Evolutionary conservation across 1,139 yeast species (phyloP).

Genomic region (Debaryomycetaceae sp.): DNA sequence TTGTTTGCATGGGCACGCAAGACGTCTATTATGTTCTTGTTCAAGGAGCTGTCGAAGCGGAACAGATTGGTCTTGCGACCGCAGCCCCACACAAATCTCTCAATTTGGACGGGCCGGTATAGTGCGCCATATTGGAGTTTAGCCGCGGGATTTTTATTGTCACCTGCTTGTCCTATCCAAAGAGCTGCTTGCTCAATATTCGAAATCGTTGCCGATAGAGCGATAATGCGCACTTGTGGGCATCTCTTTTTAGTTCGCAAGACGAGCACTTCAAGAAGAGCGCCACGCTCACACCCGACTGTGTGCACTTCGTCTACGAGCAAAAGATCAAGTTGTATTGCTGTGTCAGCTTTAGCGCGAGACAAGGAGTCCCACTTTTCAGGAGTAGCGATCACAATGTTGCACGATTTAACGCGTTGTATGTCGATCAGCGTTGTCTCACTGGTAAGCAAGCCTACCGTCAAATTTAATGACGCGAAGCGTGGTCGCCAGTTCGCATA

Average conservation of each 20-base stretch:
- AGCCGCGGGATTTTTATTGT: constrained; percentile 8
- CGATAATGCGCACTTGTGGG: constrained; percentile 30
- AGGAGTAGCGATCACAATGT: constrained; percentile 43
- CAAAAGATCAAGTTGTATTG: constrained; percentile 29
- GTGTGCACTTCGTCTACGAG: constrained; percentile 43
- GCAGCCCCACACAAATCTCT: constrained; percentile 32
- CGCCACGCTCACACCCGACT: constrained; percentile 37
- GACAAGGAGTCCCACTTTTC: constrained; percentile 50
- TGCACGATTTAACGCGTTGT: constrained; percentile 28
- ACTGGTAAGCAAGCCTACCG: constrained; percentile 39
- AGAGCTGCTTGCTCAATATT: constrained; percentile 37
- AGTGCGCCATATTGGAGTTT: constrained; percentile 28
- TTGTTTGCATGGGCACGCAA: constrained; percentile 16
- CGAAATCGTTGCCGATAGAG: constrained; percentile 45
- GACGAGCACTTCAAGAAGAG: constrained; percentile 40
- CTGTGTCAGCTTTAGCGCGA: constrained; percentile 28
- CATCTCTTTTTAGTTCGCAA: constrained; percentile 40
- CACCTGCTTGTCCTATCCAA: constrained; percentile 30
- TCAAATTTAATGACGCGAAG: constrained; percentile 20
- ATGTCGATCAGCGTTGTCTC: constrained; percentile 14
- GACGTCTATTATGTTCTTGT: constrained; percentile 21
- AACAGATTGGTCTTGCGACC: constrained; percentile 25
- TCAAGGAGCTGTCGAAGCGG: constrained; percentile 32
- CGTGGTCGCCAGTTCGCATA: constrained; percentile 31
- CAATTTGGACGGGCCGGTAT: constrained; percentile 33